Evolutionary conservation across 139 green algal genomes (phyloP), one percentile per base, ranked within the genome.

Genomic region (Chlamydomonas sp.): DNA sequence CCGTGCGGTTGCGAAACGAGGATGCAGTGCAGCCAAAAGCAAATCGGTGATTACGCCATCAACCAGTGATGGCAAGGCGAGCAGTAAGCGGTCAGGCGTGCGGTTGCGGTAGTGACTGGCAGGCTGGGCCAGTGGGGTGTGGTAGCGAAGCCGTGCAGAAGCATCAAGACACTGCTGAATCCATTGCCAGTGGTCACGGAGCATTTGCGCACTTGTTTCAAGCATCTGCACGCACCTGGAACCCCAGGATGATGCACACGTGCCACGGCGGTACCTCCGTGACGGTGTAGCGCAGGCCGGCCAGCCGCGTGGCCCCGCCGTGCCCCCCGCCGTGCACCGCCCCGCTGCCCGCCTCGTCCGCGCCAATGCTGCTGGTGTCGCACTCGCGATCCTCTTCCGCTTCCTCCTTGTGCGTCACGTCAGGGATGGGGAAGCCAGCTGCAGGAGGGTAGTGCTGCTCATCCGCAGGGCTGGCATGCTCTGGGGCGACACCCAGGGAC

Each of bases 221-320:
- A 49, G 31, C 31, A 49, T 49, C 31, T 49, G 31, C 31, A 49
- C 76, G 0, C 78, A 92, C 85, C 90, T 94, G 88, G 62, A 92
- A 93, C 15, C 90, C 93, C 0, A 96, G 89, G 0, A 93, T 17
- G 14, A 94, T 16, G 31, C 86, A 91, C 16, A 92, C 77, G 17
- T 61, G 82, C 91, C 87, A 93, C 0, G 90, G 85, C 8, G 93
- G 93, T 1, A 85, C 76, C 31, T 96, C 89, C 0, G 89, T 89
- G 3, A 95, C 89, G 0, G 79, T 79, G 69, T 94, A 96, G 0
- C 89, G 85, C 77, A 96, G 77, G 5, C 62, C 67, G 0, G 83
- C n/a, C 80, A 77, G 62, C 63, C 78, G 78, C 31, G 31, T 49
- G 31, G 31, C 31, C 31, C 31, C 31, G 31, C 31, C 31, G 31